These are phyloP conservation scores for Plantago rigida DNA, from an alignment of 305 asterid genomes.

Conservation along the genomic window DNA sequence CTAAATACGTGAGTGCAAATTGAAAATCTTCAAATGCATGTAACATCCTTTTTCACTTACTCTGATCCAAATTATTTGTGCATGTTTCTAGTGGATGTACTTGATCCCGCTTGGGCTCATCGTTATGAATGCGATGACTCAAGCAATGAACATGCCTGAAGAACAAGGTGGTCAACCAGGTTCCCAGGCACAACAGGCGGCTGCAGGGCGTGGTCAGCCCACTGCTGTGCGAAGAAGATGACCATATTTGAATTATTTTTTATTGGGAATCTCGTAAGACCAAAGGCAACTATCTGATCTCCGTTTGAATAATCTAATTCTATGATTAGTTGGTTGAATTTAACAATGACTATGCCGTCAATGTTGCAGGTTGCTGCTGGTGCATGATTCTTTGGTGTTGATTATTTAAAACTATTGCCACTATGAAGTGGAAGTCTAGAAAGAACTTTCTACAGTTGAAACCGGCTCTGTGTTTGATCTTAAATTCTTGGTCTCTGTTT, in stretches of 20 bases:
- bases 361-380: conserved; percentile 1
- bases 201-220: conserved; percentile 62
- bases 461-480: not conserved
- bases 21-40: conserved; percentile 12
- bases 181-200: conserved; percentile 43
- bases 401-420: not conserved
- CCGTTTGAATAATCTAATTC: not conserved
- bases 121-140: conserved; percentile 87
- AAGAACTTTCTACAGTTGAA: not conserved
- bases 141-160: conserved; percentile 89
- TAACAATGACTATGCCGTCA: not conserved
- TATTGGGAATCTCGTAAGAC: conserved; percentile 9
- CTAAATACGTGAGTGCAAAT: conserved; percentile 70
- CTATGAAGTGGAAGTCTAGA: too few relatives aligned
- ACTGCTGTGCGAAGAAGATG: conserved; percentile 79
- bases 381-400: not conserved
- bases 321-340: not conserved
- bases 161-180: conserved; percentile 74
- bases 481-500: not conserved
- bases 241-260: conserved; percentile 16
- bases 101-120: conserved; percentile 85
- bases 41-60: conserved; percentile 13
- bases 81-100: conserved; percentile 81
- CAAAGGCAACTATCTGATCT: conserved; percentile 22
- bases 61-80: conserved; percentile 10